Percentiles rank a stretch among this genome's conserved stretches.
phyloP scores from a whole-genome alignment of 768 basidiomycete genomes.

The Phaffia tasmanica region DNA sequence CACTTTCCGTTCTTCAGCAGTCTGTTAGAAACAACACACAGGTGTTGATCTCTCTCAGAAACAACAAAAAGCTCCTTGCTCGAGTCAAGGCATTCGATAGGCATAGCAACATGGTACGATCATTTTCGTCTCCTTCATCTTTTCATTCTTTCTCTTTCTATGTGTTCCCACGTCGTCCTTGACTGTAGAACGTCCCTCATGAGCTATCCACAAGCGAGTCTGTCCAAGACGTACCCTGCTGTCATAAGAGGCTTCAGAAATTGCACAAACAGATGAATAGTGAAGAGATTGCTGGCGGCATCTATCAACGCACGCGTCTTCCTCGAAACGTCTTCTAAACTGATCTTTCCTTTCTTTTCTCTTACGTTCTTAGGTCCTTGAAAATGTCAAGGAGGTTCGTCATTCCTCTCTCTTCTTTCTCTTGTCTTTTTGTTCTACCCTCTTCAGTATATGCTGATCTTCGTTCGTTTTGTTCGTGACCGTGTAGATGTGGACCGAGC shows the following conservation, averaged over 20 bases:
- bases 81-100: slow-evolving; percentile 97
- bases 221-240: too few relatives aligned
- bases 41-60: slow-evolving; percentile 89
- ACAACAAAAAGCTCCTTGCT: slow-evolving; percentile 82
- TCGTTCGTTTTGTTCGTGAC: not conserved
- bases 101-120: slow-evolving; percentile 89
- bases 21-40: slow-evolving; percentile 96
- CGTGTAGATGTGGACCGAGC: slow-evolving; percentile 96
- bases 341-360: not conserved
- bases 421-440: not conserved
- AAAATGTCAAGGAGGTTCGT: slow-evolving; percentile 32
- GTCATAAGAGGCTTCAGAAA: too few relatives aligned
- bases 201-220: too few relatives aligned
- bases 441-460: not conserved
- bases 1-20: slow-evolving; percentile 88
- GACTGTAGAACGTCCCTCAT: slow-evolving; percentile 65
- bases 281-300: too few relatives aligned
- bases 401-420: slow-evolving; percentile 11
- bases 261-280: too few relatives aligned
- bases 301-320: too few relatives aligned
- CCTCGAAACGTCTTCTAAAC: too few relatives aligned
- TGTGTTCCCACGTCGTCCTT: slow-evolving; percentile 8
- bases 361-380: slow-evolving; percentile 27
- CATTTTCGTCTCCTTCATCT: slow-evolving; percentile 16
- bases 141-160: slow-evolving; percentile 16